These are phyloP conservation scores for Aureobasidium sp. DNA, from an alignment of 2,329 filamentous ascomycete species.

Conservation along the genomic window DNA sequence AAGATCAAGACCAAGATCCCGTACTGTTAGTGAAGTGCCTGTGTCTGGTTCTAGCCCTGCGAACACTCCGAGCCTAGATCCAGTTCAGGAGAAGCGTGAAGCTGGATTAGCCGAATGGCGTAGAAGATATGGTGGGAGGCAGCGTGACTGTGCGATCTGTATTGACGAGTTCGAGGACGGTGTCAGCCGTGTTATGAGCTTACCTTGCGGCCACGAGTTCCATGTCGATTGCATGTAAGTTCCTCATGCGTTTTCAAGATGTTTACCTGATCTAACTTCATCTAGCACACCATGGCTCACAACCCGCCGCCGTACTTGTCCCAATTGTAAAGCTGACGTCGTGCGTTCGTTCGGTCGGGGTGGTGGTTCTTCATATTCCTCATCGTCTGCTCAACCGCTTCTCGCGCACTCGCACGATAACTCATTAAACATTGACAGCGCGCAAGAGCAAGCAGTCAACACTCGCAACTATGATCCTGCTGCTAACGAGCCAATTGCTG, in stretches of 20 bases:
- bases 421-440: conserved; percentile 22
- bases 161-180: conserved; percentile 94
- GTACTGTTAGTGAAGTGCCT: conserved; percentile 55
- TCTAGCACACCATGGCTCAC: conserved; percentile 90
- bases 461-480: conserved; percentile 28
- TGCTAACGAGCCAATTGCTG: conserved; percentile 26
- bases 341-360: conserved; percentile 47
- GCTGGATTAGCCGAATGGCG: conserved; percentile 46
- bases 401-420: conserved; percentile 4
- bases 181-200: conserved; percentile 88
- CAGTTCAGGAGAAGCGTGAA: conserved; percentile 47
- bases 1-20: conserved; percentile 54
- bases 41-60: conserved; percentile 21
- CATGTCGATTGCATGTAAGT: conserved; percentile 98
- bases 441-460: conserved; percentile 28
- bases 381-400: conserved; percentile 16
- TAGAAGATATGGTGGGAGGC: conserved; percentile 54
- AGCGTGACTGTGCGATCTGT: conserved; percentile 91
- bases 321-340: conserved; percentile 97
- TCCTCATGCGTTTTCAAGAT: neutral
- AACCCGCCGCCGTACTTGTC: conserved; percentile 90
- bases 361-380: neutral
- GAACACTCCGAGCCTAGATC: conserved; percentile 26
- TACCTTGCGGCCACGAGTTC: conserved; percentile 96
- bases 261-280: neutral